Evolutionary conservation across 495 filamentous ascomycete genomes (phyloP), one percentile per base, ranked within the genome.

Genomic region (Penicillium bovifimosum): DNA sequence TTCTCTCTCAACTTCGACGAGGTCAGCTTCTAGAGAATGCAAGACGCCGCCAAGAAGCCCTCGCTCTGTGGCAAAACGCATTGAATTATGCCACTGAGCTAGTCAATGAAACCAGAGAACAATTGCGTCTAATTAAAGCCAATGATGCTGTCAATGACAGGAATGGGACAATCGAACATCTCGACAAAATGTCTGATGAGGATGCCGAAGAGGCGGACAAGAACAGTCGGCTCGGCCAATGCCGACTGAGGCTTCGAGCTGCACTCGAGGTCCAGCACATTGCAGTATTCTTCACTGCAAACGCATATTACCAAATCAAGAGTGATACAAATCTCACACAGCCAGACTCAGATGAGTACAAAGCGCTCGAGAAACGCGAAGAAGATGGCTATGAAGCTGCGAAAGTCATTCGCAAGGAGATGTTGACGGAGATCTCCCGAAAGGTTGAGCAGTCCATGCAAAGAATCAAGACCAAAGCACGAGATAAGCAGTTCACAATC

Each of bases 301-400:
- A 90, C 54, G 85, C 80, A 1, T 87, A 86, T 52, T 96, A 79
- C 61, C 87, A 95, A 62, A 83, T 93, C 41, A 96, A 93, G 59
- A 74, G 75, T 0, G 79, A 91, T 46, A 64, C 78, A 28, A 70
- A 76, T n/a, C 62, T 81, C 38, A 87, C 80, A 0, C 62, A 66
- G 16, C 82, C 85, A 4, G 79, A 83, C 9, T 86, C 86, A 0
- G 79, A 84, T 9, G 77, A 85, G 20, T 90, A 85, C 59, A 73
- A 74, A 52, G 59, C 66, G 0, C 69, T 92, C 31, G 83, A 93
- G 53, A 81, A 78, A 52, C 67, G 78, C 6, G 92, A 96, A 69
- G 76, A 75, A 13, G 79, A 82, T 16, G 75, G 75, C 8, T 96
- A 96, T 59, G 86, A 92, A 36, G 65, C 65, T 11, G 91, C 92